Conservation (phyloP, 768 basidiomycete genomes). For the Leccinum arenicola region DNA sequence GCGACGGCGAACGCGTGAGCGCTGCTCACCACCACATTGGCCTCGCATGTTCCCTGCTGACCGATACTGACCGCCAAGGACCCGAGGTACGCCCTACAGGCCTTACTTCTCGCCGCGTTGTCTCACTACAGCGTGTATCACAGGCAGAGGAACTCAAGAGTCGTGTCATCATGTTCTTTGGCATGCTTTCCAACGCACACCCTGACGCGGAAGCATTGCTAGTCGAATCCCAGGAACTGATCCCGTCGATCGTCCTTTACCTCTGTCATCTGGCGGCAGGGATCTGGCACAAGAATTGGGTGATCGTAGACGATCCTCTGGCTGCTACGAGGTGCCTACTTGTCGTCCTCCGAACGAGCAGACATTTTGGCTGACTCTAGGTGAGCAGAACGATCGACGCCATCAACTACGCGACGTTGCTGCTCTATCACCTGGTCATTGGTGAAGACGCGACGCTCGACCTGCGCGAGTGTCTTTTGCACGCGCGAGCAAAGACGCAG, state of each 20-base stretch:
- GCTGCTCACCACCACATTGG: slow-evolving; percentile 42
- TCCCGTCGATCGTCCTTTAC: slow-evolving; percentile 63
- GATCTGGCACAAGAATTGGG: slow-evolving; percentile 66
- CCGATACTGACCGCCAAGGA: slow-evolving; percentile 39
- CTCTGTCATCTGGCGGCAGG: slow-evolving; percentile 50
- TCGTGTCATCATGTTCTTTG: slow-evolving; percentile 39
- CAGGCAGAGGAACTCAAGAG: slow-evolving; percentile 38
- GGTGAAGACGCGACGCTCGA: slow-evolving; percentile 44
- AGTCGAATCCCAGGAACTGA: slow-evolving; percentile 48
- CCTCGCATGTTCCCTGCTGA: slow-evolving; percentile 46
- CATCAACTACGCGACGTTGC: slow-evolving; percentile 50
- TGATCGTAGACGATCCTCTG: slow-evolving; percentile 36
- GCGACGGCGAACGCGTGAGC: slow-evolving; percentile 24
- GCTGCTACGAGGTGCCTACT: slow-evolving; percentile 24
- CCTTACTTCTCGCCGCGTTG: background rate
- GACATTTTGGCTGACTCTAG: background rate
- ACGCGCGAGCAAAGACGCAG: slow-evolving; percentile 51
- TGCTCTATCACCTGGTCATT: slow-evolving; percentile 66
- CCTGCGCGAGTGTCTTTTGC: slow-evolving; percentile 57
- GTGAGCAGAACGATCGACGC: slow-evolving; percentile 46
- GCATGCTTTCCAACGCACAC: slow-evolving; percentile 36
- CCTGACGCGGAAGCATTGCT: slow-evolving; percentile 38
- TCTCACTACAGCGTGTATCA: slow-evolving; percentile 2
- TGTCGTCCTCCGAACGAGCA: background rate
- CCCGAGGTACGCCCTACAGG: slow-evolving; percentile 36